Base-by-base conservation (phyloP, 2,329 filamentous ascomycete species). In the Epichloe gansuensis region DNA sequence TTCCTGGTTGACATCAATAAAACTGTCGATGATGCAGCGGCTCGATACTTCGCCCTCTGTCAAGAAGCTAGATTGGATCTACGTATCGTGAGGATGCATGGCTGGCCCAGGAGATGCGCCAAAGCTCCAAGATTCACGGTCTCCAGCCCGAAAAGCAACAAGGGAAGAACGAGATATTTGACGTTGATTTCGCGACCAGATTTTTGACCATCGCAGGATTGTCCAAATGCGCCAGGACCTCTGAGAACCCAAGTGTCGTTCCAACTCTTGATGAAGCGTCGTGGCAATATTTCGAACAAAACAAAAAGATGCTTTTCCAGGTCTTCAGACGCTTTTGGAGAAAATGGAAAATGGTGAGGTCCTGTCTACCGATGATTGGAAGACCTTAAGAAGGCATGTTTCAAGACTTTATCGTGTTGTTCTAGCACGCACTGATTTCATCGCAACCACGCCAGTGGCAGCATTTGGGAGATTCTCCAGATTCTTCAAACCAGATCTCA, bases 401-500 rank as follows among this genome's bases (percentile, higher is more conserved):
- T 60, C 65, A 0, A 52, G 54, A 1, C 60, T 75, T 0, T 76
- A 76, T 52, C 59, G 61, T 1, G 62, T 65, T 2, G 69, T 72
- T 0, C 59, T 75, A 0, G 55, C 55, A 2, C 58, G 65, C 3
- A 65, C 70, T 0, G 72, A 75, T 46, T 75, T 75, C 50, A 63
- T 76, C 2, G 72, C 72, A 0, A 73, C 73, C 0, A 75, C 73
- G 1, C 73, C 73, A 0, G 72, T 74, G 1, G 71, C 72, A 3
- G 68, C 70, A 0, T 67, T 63, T 4, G 66, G 66, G 0, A 57
- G 60, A 0, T 72, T 75, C 37, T 58, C 64, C 0, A 64, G 62
- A 2, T 61, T 89, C 6, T 88, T 90, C 35, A 84, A 86, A 57
- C 88, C 89, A 0, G 86, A 93, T 59, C 83, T 95, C 57, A 81